A percentile compares a stretch with the other conserved stretches of the same genome.
These are phyloP conservation scores for Moesziomyces aphidis DNA, from an alignment of 1,284 basidiomycete species.

Conservation along the genomic window DNA sequence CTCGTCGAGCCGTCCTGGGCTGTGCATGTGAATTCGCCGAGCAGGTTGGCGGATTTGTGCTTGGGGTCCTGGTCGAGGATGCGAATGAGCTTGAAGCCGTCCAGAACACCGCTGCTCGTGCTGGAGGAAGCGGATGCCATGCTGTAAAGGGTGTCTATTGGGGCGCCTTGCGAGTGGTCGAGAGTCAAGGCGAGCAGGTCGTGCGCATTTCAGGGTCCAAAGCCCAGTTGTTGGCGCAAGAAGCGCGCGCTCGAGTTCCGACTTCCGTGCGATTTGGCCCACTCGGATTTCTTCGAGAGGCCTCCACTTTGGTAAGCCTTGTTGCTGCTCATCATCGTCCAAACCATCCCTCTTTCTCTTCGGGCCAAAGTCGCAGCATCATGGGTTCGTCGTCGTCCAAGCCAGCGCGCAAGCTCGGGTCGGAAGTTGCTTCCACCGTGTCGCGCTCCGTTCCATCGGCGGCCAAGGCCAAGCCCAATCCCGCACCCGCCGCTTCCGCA, in stretches of 20 bases:
- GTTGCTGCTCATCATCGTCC: neutral
- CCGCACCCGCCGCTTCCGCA: slow-evolving; percentile 4
- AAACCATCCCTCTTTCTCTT: neutral
- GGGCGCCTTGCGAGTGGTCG: too few relatives aligned
- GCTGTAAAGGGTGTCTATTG: neutral
- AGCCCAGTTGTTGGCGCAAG: neutral
- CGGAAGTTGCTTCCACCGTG: slow-evolving; percentile 33
- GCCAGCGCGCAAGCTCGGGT: slow-evolving; percentile 50
- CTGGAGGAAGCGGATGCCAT: neutral
- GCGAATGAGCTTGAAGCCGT: slow-evolving; percentile 51
- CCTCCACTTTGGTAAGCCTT: slow-evolving; percentile 42
- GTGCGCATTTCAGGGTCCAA: slow-evolving; percentile 27
- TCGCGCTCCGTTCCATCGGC: slow-evolving; percentile 21
- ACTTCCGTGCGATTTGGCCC: slow-evolving; percentile 20
- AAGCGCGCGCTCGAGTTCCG: slow-evolving; percentile 1
- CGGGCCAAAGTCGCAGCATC: neutral
- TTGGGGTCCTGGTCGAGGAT: slow-evolving; percentile 57
- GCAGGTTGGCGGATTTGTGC: slow-evolving; percentile 38
- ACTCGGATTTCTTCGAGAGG: neutral
- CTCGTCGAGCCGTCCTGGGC: neutral
- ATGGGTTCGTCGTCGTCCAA: slow-evolving; percentile 56
- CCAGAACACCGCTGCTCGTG: slow-evolving; percentile 10
- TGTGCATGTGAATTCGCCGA: slow-evolving; percentile 27
- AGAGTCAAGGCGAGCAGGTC: neutral
- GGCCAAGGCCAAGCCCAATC: slow-evolving; percentile 15